Evolutionary conservation across 1,284 basidiomycete genomes (phyloP), one percentile per base, ranked within the genome.

Genomic region (Anthracocystis setariae): DNA sequence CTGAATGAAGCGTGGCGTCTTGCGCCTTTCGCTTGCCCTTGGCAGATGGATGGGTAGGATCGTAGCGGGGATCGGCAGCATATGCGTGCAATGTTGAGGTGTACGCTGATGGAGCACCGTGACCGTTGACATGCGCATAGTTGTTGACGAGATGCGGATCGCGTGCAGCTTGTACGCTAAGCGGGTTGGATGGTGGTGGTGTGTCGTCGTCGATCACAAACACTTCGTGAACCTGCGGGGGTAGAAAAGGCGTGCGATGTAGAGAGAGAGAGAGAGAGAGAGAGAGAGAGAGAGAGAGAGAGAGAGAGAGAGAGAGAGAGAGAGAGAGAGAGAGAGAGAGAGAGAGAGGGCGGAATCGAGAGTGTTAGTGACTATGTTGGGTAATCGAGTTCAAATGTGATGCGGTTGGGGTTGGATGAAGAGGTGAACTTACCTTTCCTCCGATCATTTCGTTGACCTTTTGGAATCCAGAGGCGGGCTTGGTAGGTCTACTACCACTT

Each of bases 121-220:
- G 56, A 9, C 60, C 65, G 15, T 72, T 65, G 32, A 48, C 48
- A 27, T 62, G 54, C 29, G 61, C 59, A 32, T 68, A 68, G 50
- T 69, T 68, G 46, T 66, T 72, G 49, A 60, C 65, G 29, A 68
- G 40, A 40, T 61, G 60, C 46, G 62, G 62, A 46, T 58, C 62
- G 37, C 64, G 58, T 20, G 70, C 59, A 20, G 66, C 50, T 32
- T 76, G 70, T 5, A 66, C 66, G 44, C 67, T 66, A 57, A 74
- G 65, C 43, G 75, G 69, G 17, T 70, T 60, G 5, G 63, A 46
- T 17, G 75, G 73, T 8, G 73, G 63, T 8, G 65, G 73, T 12
- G 71, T 62, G 35, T 78, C 76, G 43, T 76, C 74, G 46, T 76
- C 76, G 18, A 78, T 62, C 8, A 78, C 68, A 54, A 67, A 72